Evolutionary conservation across 768 basidiomycete species (phyloP), one percentile per base, ranked within the genome.

Genomic region (Panaeolus cyanescens): DNA sequence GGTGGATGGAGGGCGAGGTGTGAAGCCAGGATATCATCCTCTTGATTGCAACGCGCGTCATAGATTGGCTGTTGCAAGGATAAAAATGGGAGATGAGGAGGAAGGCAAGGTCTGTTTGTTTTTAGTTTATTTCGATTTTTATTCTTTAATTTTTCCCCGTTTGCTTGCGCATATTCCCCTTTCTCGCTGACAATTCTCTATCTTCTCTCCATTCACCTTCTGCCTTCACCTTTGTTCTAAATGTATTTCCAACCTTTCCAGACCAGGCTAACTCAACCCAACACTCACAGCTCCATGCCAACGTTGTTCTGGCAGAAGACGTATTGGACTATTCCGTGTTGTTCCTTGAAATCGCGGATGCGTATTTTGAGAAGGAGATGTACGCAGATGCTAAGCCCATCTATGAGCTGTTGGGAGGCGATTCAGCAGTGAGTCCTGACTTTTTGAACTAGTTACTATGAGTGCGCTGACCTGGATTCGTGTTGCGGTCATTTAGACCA

Each of bases 271-370:
- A 20, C 39, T 20, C 17, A 2, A 3, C 17, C 9, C 25, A 28
- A 7, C 33, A 34, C 9, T n/a, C n/a, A n/a, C 59, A 97, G 94
- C 78, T 88, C 36, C 96, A 99, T 72, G 88, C 93, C 1, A 81
- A 80, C 30, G 77, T 90, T 33, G 83, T 98, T 22, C 79, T 92
- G 2, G 70, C 82, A 0, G 83, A 93, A 65, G 93, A 95, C 58
- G 81, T 90, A 0, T 68, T 86, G 3, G 88, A 94, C 64, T 94
- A 94, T 64, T 87, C 90, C 0, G 83, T 88, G 1, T 77, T 95
- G 4, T 95, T 93, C 67, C 81, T 79, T 0, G 93, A 96, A 68
- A 88, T 96, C 32, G 95, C 92, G 0, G 92, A 94, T 65, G 92
- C 91, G 0, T 91, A 91, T 70, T 90, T 89, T 64, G 88, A 93